Evolutionary conservation across 2,329 filamentous ascomycete genomes (phyloP).

Genomic region (Pyricularia sp.): DNA sequence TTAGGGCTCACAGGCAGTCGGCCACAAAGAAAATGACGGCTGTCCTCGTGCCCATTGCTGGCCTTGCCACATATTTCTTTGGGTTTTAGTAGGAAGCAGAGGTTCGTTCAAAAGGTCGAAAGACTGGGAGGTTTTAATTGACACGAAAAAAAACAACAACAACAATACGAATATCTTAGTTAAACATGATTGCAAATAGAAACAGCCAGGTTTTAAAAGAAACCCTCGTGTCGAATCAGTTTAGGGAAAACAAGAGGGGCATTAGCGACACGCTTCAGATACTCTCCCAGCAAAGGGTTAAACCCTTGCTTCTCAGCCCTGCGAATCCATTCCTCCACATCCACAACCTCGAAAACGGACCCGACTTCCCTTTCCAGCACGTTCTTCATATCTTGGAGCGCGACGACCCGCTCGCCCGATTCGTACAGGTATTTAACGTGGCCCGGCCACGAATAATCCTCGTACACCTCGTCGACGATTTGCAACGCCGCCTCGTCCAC

Average conservation of each 20-base stretch:
- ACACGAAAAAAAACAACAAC: no score
- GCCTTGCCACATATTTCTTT: no score
- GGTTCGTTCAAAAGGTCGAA: no score
- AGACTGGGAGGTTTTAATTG: no score
- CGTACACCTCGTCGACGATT: neutral
- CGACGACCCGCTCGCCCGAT: slow-evolving; percentile 4
- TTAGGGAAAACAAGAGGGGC: neutral
- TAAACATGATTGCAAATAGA: neutral
- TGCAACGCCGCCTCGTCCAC: slow-evolving; percentile 4
- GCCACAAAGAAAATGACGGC: no score
- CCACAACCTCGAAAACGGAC: slow-evolving; percentile 1
- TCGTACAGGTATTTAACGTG: slow-evolving; percentile 5
- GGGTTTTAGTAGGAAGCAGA: no score
- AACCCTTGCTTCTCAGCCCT: slow-evolving; percentile 4
- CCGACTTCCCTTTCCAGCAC: neutral
- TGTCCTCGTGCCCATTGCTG: no score
- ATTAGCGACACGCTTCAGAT: slow-evolving; percentile 4
- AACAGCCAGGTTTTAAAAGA: neutral
- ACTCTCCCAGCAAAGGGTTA: slow-evolving; percentile 6
- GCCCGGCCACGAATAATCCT: neutral
- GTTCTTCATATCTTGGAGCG: slow-evolving; percentile 1
- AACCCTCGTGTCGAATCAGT: slow-evolving; percentile 4
- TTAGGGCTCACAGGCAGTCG: no score
- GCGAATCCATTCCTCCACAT: slow-evolving; percentile 6
- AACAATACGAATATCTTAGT: no score